Conservation (phyloP, 495 filamentous ascomycete genomes). For the Xylaria curta region DNA sequence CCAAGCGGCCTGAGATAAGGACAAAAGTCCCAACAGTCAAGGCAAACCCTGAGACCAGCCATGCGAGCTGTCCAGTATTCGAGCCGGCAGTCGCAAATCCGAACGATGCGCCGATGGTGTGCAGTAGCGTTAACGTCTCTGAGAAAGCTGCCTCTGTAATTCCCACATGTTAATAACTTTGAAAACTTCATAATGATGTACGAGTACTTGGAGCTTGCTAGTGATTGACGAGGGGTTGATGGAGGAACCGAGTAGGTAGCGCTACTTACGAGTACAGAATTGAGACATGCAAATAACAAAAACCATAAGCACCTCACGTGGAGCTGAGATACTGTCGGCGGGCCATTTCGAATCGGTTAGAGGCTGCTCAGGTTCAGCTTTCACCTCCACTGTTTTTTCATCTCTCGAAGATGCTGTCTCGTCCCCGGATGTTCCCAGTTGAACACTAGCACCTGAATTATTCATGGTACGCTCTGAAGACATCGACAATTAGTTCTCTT, state of each 20-base stretch:
- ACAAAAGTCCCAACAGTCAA: constrained; percentile 71
- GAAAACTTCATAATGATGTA: background rate
- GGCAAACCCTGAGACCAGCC: constrained; percentile 65
- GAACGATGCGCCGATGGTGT: background rate
- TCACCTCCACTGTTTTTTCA: background rate
- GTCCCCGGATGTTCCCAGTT: background rate
- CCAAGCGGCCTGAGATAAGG: constrained; percentile 64
- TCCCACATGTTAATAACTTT: background rate
- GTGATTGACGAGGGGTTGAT: background rate
- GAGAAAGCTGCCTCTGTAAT: background rate
- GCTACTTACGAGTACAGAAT: background rate
- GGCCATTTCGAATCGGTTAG: background rate
- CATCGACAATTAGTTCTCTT: background rate
- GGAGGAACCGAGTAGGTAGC: background rate
- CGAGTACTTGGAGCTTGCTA: background rate
- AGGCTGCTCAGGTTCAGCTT: background rate
- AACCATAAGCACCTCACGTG: background rate
- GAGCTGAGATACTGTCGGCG: background rate
- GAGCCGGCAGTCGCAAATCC: background rate
- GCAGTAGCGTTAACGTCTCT: background rate
- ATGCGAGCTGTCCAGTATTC: constrained; percentile 47
- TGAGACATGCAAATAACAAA: background rate
- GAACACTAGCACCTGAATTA: background rate
- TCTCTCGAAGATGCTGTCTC: background rate
- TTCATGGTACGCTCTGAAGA: background rate